Evolutionary conservation across 192 early-diverging fungal species (phyloP).

Genomic region (Borealophlyctis nickersoniae): DNA sequence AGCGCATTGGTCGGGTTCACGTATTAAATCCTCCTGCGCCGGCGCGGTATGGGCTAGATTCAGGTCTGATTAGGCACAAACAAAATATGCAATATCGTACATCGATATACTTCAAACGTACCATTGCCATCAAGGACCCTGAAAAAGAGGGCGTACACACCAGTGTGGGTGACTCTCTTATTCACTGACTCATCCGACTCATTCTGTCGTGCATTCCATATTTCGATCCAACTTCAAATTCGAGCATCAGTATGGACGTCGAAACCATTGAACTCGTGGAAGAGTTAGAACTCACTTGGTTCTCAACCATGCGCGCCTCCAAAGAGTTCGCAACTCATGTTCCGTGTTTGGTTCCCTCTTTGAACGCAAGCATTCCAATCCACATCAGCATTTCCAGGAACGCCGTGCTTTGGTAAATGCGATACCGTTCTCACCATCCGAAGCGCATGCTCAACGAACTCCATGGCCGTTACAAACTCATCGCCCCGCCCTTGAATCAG

Average conservation of each 20-base stretch:
- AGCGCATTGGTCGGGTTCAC: too few relatives aligned
- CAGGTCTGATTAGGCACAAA: too few relatives aligned
- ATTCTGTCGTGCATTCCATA: not conserved
- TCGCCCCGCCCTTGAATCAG: too few relatives aligned
- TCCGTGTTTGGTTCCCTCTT: conserved; percentile 1
- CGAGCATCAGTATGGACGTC: not conserved
- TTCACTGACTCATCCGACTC: not conserved
- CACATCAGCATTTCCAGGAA: not conserved
- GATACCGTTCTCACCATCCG: conserved; percentile 1
- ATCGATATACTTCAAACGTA: too few relatives aligned
- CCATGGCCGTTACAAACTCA: too few relatives aligned
- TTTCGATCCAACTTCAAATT: not conserved
- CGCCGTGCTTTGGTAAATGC: not conserved
- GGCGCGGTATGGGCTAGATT: too few relatives aligned
- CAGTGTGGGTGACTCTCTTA: not conserved
- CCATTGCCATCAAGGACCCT: conserved; percentile 5
- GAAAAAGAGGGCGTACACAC: not conserved
- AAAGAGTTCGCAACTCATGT: conserved; percentile 9
- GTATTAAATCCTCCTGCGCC: too few relatives aligned
- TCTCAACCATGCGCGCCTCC: conserved; percentile 12
- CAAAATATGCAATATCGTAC: too few relatives aligned
- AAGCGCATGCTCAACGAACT: not conserved
- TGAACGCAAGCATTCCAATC: not conserved
- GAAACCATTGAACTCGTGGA: not conserved
- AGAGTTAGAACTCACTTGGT: not conserved